A percentile compares a stretch with the other conserved stretches of the same genome.
Evolutionary conservation across 1,284 basidiomycete species (phyloP).

Genomic region (Fomitopsis betulina): DNA sequence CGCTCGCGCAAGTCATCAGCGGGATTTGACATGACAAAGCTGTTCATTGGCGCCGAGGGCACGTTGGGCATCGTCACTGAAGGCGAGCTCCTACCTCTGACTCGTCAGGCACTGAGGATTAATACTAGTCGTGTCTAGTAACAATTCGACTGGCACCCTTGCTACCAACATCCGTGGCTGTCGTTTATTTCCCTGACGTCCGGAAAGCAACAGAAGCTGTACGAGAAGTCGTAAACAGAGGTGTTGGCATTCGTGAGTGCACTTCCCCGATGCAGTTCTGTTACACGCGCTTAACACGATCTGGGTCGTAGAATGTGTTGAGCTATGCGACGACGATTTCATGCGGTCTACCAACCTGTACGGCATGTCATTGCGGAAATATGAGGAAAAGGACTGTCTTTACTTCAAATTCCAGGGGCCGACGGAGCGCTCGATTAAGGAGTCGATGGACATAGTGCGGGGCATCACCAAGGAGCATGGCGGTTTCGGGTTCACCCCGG

Average conservation of each 20-base stretch:
- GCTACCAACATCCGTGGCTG: slow-evolving; percentile 71
- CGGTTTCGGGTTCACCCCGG: slow-evolving; percentile 67
- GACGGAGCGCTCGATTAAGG: slow-evolving; percentile 52
- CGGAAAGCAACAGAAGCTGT: slow-evolving; percentile 70
- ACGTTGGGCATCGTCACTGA: slow-evolving; percentile 93
- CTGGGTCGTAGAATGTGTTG: slow-evolving; percentile 52
- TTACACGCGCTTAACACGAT: neutral
- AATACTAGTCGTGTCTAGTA: slow-evolving; percentile 37
- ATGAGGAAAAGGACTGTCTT: slow-evolving; percentile 68
- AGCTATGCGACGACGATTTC: slow-evolving; percentile 69
- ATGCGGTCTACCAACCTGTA: slow-evolving; percentile 69
- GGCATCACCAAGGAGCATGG: slow-evolving; percentile 61
- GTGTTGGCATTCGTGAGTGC: slow-evolving; percentile 60
- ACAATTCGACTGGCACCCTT: slow-evolving; percentile 80
- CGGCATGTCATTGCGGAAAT: slow-evolving; percentile 53
- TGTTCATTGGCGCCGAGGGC: slow-evolving; percentile 94
- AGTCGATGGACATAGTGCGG: slow-evolving; percentile 58
- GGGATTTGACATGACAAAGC: slow-evolving; percentile 86
- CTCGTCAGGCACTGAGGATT: neutral
- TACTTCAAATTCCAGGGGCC: slow-evolving; percentile 89
- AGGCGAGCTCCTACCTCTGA: slow-evolving; percentile 36
- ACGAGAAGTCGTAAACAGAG: slow-evolving; percentile 70
- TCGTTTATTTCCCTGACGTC: slow-evolving; percentile 66
- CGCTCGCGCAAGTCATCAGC: slow-evolving; percentile 87
- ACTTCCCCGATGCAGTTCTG: neutral